Evolutionary conservation across 495 filamentous ascomycete species (phyloP), one percentile per base, ranked within the genome.

Genomic region (Parathielavia hyrcaniae): DNA sequence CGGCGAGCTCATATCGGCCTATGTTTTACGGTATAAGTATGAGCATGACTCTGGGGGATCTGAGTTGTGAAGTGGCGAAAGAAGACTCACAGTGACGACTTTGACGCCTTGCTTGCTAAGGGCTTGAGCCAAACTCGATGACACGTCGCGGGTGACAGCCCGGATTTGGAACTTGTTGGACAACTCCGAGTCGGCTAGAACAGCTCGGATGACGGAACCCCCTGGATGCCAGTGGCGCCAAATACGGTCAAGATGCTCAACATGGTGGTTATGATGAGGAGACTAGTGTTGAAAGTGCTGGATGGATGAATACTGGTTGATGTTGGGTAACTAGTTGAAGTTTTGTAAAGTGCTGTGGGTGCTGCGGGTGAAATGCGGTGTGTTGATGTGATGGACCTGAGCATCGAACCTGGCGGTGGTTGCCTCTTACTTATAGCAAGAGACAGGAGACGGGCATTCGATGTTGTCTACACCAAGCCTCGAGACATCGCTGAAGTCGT

Each of bases 201-300:
- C 69, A 22, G 62, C 56, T 59, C 75, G 69, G 59, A 85, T 69
- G 41, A 87, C 75, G 5, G 81, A 83, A 35, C 78, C 71, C 84
- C 85, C 64, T 86, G 84, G 14, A 75, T 73, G 64, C 85, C 83
- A 17, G 85, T 86, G 11, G 81, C 79, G 12, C 83, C 83, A 59
- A 86, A 83, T 34, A 88, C 74, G 35, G 77, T 77, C 61, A 86
- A 69, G 54, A 61, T 17, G 13, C 46, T 52, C 4, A 39, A 23
- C 56, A 58, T 58, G 47, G 8, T 48, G 20, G 26, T 3, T 30
- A 30, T 30, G 26, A 30, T n/a, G n/a, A n/a, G n/a, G n/a, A n/a
- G n/a, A n/a, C n/a, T n/a, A n/a, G n/a, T 40, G 26, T 30, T 30
- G 26, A 30, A n/a, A n/a, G n/a, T n/a, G n/a, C n/a, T 17, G 40